Percentiles rank a stretch among this genome's conserved stretches.
Conservation (phyloP, 2,329 filamentous ascomycete genomes). For the Diaporthe nobilis region DNA sequence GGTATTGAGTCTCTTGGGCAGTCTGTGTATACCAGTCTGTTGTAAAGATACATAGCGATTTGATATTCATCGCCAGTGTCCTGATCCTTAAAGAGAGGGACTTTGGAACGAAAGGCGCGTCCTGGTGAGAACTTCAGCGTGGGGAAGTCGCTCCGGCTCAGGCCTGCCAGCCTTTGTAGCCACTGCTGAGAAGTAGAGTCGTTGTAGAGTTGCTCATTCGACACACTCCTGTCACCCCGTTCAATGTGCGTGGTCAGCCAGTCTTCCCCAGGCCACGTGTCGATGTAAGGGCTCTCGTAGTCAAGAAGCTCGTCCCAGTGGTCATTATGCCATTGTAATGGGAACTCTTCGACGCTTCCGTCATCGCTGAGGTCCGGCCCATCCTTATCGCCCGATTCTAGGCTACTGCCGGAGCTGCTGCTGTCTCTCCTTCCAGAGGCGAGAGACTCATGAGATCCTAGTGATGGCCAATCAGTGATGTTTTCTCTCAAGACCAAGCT, state of each 20-base stretch:
- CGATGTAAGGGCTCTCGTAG: neutral
- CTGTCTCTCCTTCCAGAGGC: too few species aligned
- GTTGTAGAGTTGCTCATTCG: neutral
- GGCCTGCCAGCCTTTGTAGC: neutral
- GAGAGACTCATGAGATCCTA: too few species aligned
- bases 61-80: neutral
- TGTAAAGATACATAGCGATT: neutral
- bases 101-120: neutral
- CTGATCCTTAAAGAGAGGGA: neutral
- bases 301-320: neutral
- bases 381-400: neutral
- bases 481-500: too few species aligned
- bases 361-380: neutral
- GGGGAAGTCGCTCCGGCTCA: neutral
- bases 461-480: too few species aligned
- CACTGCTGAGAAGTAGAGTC: neutral
- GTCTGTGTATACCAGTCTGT: neutral
- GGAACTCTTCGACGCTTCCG: neutral
- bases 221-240: neutral
- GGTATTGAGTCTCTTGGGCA: neutral
- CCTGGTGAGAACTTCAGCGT: neutral
- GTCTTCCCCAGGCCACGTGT: neutral
- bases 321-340: neutral
- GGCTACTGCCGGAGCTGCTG: too few species aligned
- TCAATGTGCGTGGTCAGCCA: neutral